These are phyloP conservation scores for Isatis lusitanica DNA, from an alignment of 441 rosid species.

Conservation along the genomic window DNA sequence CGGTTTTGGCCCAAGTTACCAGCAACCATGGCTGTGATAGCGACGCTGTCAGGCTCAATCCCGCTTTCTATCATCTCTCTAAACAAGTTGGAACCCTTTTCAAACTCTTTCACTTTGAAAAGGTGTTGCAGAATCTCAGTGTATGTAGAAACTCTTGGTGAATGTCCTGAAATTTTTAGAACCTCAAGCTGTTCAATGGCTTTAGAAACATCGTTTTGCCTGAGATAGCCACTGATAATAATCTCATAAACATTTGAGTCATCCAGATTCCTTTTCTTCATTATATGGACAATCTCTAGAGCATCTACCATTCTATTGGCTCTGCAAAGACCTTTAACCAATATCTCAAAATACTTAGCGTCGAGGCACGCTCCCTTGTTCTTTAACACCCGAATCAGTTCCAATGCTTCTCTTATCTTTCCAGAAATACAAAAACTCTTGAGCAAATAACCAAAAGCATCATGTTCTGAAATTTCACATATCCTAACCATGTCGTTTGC, in stretches of 20 bases:
- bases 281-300: constrained; percentile 64
- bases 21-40: constrained; percentile 62
- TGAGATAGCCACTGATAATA: constrained; percentile 62
- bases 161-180: constrained; percentile 55
- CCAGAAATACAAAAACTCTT: constrained; percentile 70
- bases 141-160: constrained; percentile 53
- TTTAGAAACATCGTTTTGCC: constrained; percentile 51
- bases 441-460: constrained; percentile 53
- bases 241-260: constrained; percentile 52
- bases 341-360: constrained; percentile 53
- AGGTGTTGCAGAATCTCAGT: constrained; percentile 69
- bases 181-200: constrained; percentile 57
- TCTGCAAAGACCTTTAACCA: constrained; percentile 72
- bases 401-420: constrained; percentile 70
- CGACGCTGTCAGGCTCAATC: constrained; percentile 53
- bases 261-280: constrained; percentile 56
- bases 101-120: constrained; percentile 51
- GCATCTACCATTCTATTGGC: constrained; percentile 72
- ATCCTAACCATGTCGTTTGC: constrained; percentile 61
- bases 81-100: constrained; percentile 57
- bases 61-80: constrained; percentile 68
- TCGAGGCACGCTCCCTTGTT: constrained; percentile 45
- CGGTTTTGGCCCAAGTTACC: constrained; percentile 58
- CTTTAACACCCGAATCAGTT: constrained; percentile 60
- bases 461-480: constrained; percentile 49